A percentile compares a stretch with the other conserved stretches of the same genome.
Conservation (phyloP, 1,284 basidiomycete species). For the Butyriboletus appendiculatus region DNA sequence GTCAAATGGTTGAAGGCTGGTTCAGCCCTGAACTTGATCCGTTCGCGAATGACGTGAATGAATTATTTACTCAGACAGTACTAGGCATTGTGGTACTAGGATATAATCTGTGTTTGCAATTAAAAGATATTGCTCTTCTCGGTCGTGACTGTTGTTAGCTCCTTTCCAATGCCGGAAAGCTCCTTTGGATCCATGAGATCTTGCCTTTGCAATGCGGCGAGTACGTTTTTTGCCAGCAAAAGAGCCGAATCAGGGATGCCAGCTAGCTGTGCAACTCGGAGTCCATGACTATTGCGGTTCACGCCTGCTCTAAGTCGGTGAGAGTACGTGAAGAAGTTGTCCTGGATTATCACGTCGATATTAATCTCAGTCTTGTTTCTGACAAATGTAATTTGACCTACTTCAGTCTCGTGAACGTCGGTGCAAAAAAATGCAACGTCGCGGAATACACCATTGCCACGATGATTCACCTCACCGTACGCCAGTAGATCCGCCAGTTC, state of each 20-base stretch:
- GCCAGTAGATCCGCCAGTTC: slow-evolving; percentile 88
- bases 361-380: background rate
- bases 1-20: slow-evolving; percentile 85
- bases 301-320: slow-evolving; percentile 83
- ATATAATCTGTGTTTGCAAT: slow-evolving; percentile 7
- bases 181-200: slow-evolving; percentile 25
- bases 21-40: slow-evolving; percentile 85
- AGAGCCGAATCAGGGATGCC: slow-evolving; percentile 77
- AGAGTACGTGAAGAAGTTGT: slow-evolving; percentile 79
- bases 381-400: slow-evolving; percentile 37
- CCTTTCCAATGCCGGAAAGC: slow-evolving; percentile 28
- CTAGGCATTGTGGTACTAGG: background rate
- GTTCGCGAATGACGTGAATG: slow-evolving; percentile 46
- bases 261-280: slow-evolving; percentile 89
- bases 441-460: slow-evolving; percentile 49
- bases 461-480: slow-evolving; percentile 41
- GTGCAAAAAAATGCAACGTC: slow-evolving; percentile 88
- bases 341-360: slow-evolving; percentile 40
- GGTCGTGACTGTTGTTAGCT: slow-evolving; percentile 17
- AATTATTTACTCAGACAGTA: background rate
- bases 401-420: slow-evolving; percentile 75
- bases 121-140: background rate
- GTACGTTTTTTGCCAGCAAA: slow-evolving; percentile 53
- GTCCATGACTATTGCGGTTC: slow-evolving; percentile 89
- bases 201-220: slow-evolving; percentile 42